Percentiles rank a stretch among this genome's conserved stretches.
Evolutionary conservation across 2,329 filamentous ascomycete genomes (phyloP).

Genomic region (Penicillium capsulatum): DNA sequence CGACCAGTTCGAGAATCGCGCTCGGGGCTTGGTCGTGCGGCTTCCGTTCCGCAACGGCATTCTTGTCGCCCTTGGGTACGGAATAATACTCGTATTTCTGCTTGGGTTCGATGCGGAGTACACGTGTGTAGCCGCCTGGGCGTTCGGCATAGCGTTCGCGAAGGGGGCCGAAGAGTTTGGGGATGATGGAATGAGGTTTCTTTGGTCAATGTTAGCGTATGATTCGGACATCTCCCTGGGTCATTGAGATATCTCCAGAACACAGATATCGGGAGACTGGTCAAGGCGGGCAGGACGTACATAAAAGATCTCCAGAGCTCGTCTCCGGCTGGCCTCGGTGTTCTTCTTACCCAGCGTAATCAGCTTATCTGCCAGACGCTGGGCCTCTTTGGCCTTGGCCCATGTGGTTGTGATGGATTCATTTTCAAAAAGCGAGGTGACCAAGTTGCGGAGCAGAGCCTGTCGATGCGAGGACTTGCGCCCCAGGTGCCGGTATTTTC

Average conservation of each 20-base stretch:
- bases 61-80: conserved; percentile 15
- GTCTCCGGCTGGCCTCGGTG: conserved; percentile 71
- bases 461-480: conserved; percentile 82
- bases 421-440: conserved; percentile 88
- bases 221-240: too few species aligned
- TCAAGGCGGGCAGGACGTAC: conserved; percentile 52
- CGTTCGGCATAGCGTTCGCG: conserved; percentile 71
- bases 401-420: conserved; percentile 94
- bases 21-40: conserved; percentile 75
- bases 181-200: conserved; percentile 51
- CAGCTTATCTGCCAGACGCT: conserved; percentile 86
- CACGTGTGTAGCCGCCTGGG: conserved; percentile 89
- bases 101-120: conserved; percentile 84
- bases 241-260: too few species aligned
- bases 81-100: conserved; percentile 46
- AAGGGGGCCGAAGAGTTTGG: conserved; percentile 83
- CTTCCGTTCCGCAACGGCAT: conserved; percentile 16
- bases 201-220: conserved; percentile 11
- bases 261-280: too few species aligned
- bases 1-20: conserved; percentile 90
- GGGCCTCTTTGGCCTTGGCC: conserved; percentile 95
- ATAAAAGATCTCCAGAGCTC: conserved; percentile 77
- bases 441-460: conserved; percentile 89
- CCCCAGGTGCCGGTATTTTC: conserved; percentile 85
- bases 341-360: conserved; percentile 93